Evolutionary conservation across 2,329 filamentous ascomycete genomes (phyloP).

Genomic region (Talaromyces islandicus): DNA sequence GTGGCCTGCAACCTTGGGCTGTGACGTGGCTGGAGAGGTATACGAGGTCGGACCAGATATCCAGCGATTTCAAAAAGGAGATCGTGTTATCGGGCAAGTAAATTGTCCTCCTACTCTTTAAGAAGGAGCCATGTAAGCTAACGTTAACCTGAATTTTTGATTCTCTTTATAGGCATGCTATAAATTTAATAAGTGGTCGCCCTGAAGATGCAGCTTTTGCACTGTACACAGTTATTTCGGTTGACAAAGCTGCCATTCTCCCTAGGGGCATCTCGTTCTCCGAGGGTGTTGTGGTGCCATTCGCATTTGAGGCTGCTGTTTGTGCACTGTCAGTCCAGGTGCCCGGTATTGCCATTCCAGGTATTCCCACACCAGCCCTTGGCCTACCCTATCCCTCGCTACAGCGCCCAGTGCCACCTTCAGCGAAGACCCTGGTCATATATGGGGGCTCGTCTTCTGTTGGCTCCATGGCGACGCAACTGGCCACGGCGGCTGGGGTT

Average conservation of each 20-base stretch:
- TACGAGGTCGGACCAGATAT: constrained; percentile 1
- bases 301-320: constrained; percentile 8
- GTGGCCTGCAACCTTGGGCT: constrained; percentile 6
- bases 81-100: constrained; percentile 21
- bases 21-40: constrained; percentile 8
- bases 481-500: constrained; percentile 34
- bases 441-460: constrained; percentile 44
- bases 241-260: constrained; percentile 5
- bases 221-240: constrained; percentile 7
- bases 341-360: constrained; percentile 5
- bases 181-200: constrained; percentile 5
- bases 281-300: constrained; percentile 2
- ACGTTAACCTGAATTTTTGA: background rate
- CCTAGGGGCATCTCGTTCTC: background rate
- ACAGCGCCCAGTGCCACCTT: background rate
- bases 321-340: constrained; percentile 6
- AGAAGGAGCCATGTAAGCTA: too few relatives aligned
- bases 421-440: constrained; percentile 14
- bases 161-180: background rate
- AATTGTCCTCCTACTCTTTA: background rate
- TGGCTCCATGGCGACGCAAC: constrained; percentile 37
- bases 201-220: constrained; percentile 7
- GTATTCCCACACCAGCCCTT: constrained; percentile 8
- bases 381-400: constrained; percentile 7
- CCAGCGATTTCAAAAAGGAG: constrained; percentile 20